Conservation (phyloP, 2,329 filamentous ascomycete species). For the Aspergillus proliferans region DNA sequence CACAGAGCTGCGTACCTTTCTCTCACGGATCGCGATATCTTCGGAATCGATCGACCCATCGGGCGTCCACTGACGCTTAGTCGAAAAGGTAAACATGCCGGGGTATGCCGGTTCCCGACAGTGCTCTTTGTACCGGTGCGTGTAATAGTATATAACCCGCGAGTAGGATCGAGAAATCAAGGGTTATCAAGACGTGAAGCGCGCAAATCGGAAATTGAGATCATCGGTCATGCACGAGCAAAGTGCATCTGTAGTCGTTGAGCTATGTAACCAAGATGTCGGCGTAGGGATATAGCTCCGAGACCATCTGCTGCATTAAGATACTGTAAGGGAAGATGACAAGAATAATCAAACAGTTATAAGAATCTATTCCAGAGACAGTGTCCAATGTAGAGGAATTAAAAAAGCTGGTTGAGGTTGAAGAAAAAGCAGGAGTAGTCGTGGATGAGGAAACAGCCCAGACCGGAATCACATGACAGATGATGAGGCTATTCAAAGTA, state of each 20-base stretch:
- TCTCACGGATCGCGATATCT: constrained; percentile 30
- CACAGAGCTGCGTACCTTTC: constrained; percentile 18
- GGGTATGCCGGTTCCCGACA: no score
- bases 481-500: no score
- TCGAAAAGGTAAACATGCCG: constrained; percentile 17
- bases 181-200: neutral
- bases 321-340: neutral
- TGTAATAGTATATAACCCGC: no score
- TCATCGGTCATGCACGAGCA: neutral
- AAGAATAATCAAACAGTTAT: no score
- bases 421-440: no score
- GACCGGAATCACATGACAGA: no score
- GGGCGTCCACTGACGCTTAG: constrained; percentile 33
- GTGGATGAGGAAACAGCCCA: no score
- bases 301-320: neutral
- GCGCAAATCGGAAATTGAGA: neutral
- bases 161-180: neutral
- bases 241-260: neutral
- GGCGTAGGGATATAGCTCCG: neutral
- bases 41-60: constrained; percentile 57
- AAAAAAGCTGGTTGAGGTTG: no score
- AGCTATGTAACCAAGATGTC: neutral
- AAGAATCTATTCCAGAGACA: no score
- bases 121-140: no score
- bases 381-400: no score